These are phyloP conservation scores for Skeletonema marinoi DNA, from an alignment of 108 stramenopile species.

Conservation along the genomic window DNA sequence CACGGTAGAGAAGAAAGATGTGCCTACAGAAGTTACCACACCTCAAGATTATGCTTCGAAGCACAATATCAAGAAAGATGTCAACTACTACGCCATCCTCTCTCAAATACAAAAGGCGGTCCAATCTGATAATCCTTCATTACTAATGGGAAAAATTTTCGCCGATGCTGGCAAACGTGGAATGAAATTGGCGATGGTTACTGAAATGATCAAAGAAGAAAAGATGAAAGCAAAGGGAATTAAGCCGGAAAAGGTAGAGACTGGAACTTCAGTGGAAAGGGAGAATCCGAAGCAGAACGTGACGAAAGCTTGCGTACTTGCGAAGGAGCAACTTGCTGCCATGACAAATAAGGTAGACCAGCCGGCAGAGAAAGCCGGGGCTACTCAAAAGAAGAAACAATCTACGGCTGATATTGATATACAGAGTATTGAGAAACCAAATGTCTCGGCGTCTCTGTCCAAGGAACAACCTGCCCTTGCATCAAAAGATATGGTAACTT, in stretches of 20 bases:
- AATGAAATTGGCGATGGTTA: constrained; percentile 27
- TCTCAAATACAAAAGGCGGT: constrained; percentile 28
- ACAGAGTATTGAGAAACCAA: neutral
- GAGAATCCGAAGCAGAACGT: neutral
- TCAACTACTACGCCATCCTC: constrained; percentile 21
- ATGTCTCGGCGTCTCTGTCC: neutral
- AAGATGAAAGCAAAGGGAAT: constrained; percentile 10
- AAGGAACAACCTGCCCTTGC: neutral
- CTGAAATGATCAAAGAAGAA: constrained; percentile 36
- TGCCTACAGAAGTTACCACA: neutral
- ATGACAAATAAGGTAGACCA: neutral
- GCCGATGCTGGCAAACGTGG: constrained; percentile 34
- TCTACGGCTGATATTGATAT: neutral
- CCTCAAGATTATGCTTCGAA: neutral
- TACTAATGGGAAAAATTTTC: constrained; percentile 34
- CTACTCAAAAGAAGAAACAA: neutral
- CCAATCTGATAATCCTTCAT: constrained; percentile 14
- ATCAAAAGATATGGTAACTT: neutral
- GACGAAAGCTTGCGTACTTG: neutral
- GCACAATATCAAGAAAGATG: constrained; percentile 12
- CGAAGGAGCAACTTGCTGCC: neutral
- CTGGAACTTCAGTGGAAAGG: neutral
- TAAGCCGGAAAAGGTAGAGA: neutral
- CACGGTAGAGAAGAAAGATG: neutral
- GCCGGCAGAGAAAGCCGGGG: neutral